Conservation (phyloP, 208 protist species). For the Trypanosoma caninum region DNA sequence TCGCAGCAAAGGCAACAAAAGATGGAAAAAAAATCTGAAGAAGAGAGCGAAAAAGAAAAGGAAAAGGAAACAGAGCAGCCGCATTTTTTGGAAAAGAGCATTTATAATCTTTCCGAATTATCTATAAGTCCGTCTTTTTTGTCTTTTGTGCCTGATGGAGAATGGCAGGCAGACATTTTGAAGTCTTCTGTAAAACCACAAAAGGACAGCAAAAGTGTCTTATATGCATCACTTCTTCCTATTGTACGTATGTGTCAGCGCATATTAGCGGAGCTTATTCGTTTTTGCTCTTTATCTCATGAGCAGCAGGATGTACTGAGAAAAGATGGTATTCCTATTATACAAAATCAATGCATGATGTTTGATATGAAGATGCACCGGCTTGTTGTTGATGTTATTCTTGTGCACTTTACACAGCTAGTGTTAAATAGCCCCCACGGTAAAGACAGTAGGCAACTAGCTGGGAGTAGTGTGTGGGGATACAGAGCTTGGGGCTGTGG, state of each 20-base stretch:
- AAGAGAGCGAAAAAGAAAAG: conserved; percentile 1
- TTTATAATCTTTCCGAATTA: neutral
- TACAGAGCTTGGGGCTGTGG: conserved; percentile 8
- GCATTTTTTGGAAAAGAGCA: neutral
- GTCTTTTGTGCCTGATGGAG: conserved; percentile 1
- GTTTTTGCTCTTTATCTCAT: conserved; percentile 51
- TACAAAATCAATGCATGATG: conserved; percentile 60
- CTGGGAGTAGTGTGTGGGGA: neutral
- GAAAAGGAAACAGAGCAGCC: neutral
- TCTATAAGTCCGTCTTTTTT: neutral
- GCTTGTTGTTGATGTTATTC: conserved; percentile 70
- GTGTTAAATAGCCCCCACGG: neutral
- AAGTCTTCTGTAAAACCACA: neutral
- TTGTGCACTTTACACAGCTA: conserved; percentile 51
- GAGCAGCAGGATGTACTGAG: conserved; percentile 49
- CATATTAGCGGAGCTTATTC: conserved; percentile 49
- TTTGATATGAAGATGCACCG: conserved; percentile 62
- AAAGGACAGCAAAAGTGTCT: neutral
- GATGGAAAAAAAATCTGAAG: neutral
- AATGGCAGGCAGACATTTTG: neutral
- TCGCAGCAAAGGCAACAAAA: conserved; percentile 11
- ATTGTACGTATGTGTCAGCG: conserved; percentile 47
- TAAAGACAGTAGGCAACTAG: neutral
- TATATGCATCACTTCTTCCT: conserved; percentile 31
- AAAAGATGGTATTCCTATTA: conserved; percentile 50